Percentiles rank a stretch among this genome's conserved stretches.
Evolutionary conservation across 352 stramenopile species (phyloP).

Genomic region (Pythium volutum): DNA sequence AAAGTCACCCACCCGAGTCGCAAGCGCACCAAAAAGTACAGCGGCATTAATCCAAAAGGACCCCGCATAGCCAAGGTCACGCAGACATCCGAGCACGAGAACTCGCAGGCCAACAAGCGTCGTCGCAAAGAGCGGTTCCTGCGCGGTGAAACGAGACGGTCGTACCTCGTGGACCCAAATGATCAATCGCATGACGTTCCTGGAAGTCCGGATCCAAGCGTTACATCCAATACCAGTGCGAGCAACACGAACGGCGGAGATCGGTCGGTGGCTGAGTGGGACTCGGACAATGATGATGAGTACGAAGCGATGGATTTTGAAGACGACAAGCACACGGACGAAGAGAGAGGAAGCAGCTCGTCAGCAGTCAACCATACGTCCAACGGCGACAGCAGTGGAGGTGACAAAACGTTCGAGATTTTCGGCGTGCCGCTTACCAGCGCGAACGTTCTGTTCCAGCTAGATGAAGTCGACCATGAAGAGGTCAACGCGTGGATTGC

Average conservation of each 20-base stretch:
- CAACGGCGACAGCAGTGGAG: not conserved
- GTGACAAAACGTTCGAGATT: constrained; percentile 53
- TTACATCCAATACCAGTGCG: constrained; percentile 8
- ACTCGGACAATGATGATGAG: constrained; percentile 44
- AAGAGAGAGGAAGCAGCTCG: constrained; percentile 18
- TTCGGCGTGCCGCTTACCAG: constrained; percentile 71
- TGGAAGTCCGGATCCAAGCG: constrained; percentile 6
- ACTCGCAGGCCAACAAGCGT: constrained; percentile 57
- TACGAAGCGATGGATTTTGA: constrained; percentile 32
- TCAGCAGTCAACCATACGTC: not conserved
- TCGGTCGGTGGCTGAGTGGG: constrained; percentile 27
- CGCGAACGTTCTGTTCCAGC: constrained; percentile 70
- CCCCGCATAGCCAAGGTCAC: constrained; percentile 73
- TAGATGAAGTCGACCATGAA: constrained; percentile 69
- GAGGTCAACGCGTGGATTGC: constrained; percentile 54
- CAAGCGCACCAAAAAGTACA: constrained; percentile 70
- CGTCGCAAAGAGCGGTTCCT: constrained; percentile 67
- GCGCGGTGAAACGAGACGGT: constrained; percentile 53
- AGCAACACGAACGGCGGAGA: constrained; percentile 13
- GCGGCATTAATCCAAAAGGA: constrained; percentile 51
- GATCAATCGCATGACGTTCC: constrained; percentile 1
- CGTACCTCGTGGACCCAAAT: constrained; percentile 52
- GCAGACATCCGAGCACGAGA: constrained; percentile 63
- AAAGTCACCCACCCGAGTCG: constrained; percentile 69
- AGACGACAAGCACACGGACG: constrained; percentile 25